Conservation (phyloP, 2,329 filamentous ascomycete genomes). For the Apiospora hydei region DNA sequence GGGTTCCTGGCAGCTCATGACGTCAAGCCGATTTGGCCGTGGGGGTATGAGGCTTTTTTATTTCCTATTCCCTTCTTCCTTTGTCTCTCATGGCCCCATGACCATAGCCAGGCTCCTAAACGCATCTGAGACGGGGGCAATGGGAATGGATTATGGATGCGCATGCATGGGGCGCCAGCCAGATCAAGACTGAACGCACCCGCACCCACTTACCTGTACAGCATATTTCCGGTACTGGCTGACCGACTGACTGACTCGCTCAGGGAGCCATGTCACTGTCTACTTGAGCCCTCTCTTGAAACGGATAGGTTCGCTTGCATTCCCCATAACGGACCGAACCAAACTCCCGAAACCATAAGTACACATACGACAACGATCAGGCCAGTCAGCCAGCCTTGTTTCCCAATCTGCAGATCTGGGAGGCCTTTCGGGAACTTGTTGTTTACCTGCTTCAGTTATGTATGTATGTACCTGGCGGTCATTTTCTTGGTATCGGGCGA, state of each 20-base stretch:
- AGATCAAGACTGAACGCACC: background rate
- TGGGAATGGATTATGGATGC: background rate
- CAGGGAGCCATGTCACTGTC: background rate
- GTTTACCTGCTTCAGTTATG: background rate
- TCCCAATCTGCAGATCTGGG: background rate
- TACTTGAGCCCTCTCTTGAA: background rate
- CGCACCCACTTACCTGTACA: background rate
- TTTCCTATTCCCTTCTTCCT: background rate
- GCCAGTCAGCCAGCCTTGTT: background rate
- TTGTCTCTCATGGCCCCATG: background rate
- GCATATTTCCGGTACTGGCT: background rate
- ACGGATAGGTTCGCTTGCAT: background rate
- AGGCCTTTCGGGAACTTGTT: background rate
- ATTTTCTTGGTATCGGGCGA: background rate
- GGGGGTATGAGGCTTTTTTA: constrained; percentile 1
- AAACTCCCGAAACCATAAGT: background rate
- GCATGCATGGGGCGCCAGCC: background rate
- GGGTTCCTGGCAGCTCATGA: background rate
- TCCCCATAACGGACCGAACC: background rate
- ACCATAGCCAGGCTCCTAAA: background rate
- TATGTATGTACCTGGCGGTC: background rate
- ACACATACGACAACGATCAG: background rate
- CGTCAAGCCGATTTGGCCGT: background rate
- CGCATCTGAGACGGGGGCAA: constrained; percentile 11
- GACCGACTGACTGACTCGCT: background rate